These are phyloP conservation scores for Acephala macrosclerotiorum DNA, from an alignment of 2,329 filamentous ascomycete genomes.

Conservation along the genomic window DNA sequence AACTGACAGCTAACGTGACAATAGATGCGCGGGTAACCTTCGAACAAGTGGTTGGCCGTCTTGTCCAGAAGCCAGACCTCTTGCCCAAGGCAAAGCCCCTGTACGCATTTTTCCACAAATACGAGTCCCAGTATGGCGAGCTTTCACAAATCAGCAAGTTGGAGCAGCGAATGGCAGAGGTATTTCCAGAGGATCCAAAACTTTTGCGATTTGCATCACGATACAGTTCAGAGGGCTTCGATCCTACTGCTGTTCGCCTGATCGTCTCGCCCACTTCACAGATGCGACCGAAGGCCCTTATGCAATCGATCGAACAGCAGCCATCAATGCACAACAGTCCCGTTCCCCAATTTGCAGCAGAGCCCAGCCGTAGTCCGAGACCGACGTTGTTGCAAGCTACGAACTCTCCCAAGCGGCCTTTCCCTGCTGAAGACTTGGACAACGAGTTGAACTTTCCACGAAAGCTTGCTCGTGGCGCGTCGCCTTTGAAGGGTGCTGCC, in stretches of 20 bases:
- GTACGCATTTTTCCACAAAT: conserved; percentile 92
- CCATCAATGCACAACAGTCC: conserved; percentile 50
- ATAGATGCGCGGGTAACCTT: conserved; percentile 94
- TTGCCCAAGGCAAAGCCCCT: conserved; percentile 81
- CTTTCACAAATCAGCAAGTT: conserved; percentile 88
- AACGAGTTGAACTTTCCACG: conserved; percentile 77
- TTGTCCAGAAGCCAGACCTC: conserved; percentile 79
- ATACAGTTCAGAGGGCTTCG: conserved; percentile 77
- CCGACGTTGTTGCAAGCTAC: conserved; percentile 41
- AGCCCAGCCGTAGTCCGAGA: conserved; percentile 44
- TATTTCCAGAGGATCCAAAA: conserved; percentile 89
- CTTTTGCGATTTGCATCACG: conserved; percentile 79
- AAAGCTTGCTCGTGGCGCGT: conserved; percentile 88
- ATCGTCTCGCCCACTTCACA: conserved; percentile 85
- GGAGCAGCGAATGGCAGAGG: conserved; percentile 89
- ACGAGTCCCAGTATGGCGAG: conserved; percentile 94
- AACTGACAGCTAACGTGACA: conserved; percentile 30
- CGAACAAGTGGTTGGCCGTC: conserved; percentile 87
- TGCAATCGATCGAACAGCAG: conserved; percentile 62
- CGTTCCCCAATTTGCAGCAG: conserved; percentile 41
- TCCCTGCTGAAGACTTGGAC: conserved; percentile 69
- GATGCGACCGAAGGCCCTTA: conserved; percentile 68
- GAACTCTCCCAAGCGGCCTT: conserved; percentile 50
- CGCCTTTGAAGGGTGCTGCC: conserved; percentile 84
- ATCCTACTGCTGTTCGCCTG: conserved; percentile 81